Base-by-base conservation (phyloP, 1,139 yeast species). In the Kodamaea fungicola region DNA sequence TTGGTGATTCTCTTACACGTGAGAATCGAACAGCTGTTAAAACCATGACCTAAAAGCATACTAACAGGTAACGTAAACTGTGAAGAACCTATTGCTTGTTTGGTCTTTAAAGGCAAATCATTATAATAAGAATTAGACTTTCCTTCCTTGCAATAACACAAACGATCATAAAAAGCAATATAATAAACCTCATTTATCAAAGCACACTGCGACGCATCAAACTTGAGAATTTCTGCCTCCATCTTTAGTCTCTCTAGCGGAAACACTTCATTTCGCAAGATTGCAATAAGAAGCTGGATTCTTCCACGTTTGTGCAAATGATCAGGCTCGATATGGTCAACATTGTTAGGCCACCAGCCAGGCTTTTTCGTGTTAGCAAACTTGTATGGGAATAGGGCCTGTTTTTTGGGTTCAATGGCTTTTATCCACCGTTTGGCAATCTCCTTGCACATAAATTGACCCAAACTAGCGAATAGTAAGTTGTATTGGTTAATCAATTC, bases 391-490 rank as follows among this genome's bases (percentile, higher is more conserved):
- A 57, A 74, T 19, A 62, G 57, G 1, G 83, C 71, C 56, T 83
- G 89, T 49, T 84, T 84, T 42, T 62, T 67, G 2, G 92, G 92
- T 49, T 82, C 88, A 7, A 82, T 64, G 2, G 64, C 59, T 47
- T 72, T 76, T 36, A 84, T 80, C 89, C 89, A 83, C n/a, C 71
- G 64, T 53, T 83, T 83, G 8, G 86, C 83, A 9, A 84, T 57
- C 3, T 64, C 52, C 46, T 81, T 82, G 52, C 92, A 83, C 1
- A 74, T 66, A 1, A 66, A 51, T 51, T 83, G 92, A 59, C 40
- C 57, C 51, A 49, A 55, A 50, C 41, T 26, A 12, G 33, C 29
- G 22, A 47, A 37, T 9, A 47, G 21, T 6, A 28, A 31, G 12
- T 28, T n/a, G 31, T 42, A 47, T 26, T 47, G 50, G 8, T 12